Conservation (phyloP, 192 early-diverging fungal genomes). For the Coemansia sp. region DNA sequence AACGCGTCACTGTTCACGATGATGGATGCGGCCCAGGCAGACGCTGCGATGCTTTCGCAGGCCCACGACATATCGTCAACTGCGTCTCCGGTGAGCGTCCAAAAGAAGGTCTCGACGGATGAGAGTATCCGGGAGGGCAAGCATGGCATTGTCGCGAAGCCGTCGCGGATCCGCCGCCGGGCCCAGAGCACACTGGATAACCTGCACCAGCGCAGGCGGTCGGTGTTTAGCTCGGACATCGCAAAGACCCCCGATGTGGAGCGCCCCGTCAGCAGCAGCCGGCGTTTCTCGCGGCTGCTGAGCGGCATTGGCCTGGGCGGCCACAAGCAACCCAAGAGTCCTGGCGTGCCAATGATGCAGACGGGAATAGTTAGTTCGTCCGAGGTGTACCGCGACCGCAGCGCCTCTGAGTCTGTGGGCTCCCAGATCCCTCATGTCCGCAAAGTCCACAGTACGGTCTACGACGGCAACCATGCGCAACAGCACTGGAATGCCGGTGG, state of each 20-base stretch:
- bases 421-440: background rate
- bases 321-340: background rate
- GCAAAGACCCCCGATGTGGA: background rate
- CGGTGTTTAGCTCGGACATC: background rate
- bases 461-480: no score
- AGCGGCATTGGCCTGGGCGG: background rate
- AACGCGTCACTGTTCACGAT: constrained; percentile 36
- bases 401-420: background rate
- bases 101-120: background rate
- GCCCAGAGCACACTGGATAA: constrained; percentile 14
- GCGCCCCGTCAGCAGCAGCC: background rate
- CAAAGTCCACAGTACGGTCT: background rate
- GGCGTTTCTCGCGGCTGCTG: background rate
- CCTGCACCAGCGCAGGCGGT: no score
- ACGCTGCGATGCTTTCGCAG: background rate
- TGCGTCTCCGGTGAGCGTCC: background rate
- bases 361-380: background rate
- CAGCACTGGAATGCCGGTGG: no score
- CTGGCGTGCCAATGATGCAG: background rate
- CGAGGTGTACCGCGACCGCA: background rate
- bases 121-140: background rate
- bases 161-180: constrained; percentile 23
- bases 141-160: constrained; percentile 2
- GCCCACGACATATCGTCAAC: background rate
- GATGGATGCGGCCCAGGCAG: constrained; percentile 8